A percentile compares a stretch with the other conserved stretches of the same genome.
Conservation (phyloP, 495 filamentous ascomycete genomes). For the Penicillium herquei region DNA sequence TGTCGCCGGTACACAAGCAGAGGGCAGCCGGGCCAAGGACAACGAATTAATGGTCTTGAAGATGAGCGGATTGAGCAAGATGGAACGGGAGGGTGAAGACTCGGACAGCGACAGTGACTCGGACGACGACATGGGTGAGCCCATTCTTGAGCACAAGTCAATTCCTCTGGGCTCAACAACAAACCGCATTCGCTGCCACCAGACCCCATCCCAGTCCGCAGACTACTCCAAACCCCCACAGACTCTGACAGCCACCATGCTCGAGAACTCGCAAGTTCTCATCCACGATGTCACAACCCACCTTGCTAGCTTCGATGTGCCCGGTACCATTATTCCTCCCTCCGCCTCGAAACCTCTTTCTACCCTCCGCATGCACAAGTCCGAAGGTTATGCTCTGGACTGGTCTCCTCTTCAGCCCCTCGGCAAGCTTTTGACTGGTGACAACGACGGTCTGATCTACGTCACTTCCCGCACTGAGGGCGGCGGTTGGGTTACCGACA, state of each 20-base stretch:
- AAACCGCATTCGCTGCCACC: constrained; percentile 86
- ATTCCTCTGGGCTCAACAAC: constrained; percentile 83
- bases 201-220: constrained; percentile 59
- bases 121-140: constrained; percentile 76
- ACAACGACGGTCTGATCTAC: constrained; percentile 87
- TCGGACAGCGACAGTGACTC: constrained; percentile 74
- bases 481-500: constrained; percentile 83
- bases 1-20: constrained; percentile 90
- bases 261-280: constrained; percentile 79
- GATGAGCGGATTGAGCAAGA: constrained; percentile 83
- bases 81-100: constrained; percentile 70
- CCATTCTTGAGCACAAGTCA: constrained; percentile 87
- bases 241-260: constrained; percentile 87
- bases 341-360: constrained; percentile 81
- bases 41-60: constrained; percentile 96
- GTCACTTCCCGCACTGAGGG: constrained; percentile 79
- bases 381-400: constrained; percentile 91
- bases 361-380: constrained; percentile 85
- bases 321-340: constrained; percentile 74
- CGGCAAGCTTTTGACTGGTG: constrained; percentile 88
- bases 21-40: constrained; percentile 67
- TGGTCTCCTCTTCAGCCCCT: constrained; percentile 78
- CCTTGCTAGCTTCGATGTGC: constrained; percentile 81
- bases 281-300: constrained; percentile 93
- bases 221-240: constrained; percentile 68